Conservation (phyloP, 2,329 filamentous ascomycete species). For the Cadophora gregata region DNA sequence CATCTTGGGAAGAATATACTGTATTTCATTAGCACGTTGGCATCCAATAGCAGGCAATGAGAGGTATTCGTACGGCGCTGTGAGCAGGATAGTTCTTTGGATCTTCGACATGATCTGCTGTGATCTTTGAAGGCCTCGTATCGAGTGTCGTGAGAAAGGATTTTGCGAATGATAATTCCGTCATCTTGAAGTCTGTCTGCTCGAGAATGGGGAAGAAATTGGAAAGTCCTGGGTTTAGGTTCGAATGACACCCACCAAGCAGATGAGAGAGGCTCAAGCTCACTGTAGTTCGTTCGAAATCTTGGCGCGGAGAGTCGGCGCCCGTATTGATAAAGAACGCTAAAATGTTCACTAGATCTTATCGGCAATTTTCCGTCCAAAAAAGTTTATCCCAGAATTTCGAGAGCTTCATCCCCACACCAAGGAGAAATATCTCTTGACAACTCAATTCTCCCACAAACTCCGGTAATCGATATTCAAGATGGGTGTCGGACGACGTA, state of each 20-base stretch:
- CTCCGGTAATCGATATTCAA: slow-evolving; percentile 43
- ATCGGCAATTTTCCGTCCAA: slow-evolving; percentile 32
- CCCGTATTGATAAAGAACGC: slow-evolving; percentile 22
- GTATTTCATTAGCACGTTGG: slow-evolving; percentile 22
- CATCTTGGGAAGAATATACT: slow-evolving; percentile 78
- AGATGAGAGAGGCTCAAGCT: slow-evolving; percentile 12
- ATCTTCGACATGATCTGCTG: slow-evolving; percentile 90
- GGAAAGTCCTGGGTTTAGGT: too few species aligned
- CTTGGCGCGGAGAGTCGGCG: slow-evolving; percentile 30
- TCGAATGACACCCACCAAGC: too few species aligned
- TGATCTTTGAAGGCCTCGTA: slow-evolving; percentile 78
- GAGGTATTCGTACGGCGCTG: slow-evolving; percentile 67
- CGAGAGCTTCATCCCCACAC: slow-evolving; percentile 9
- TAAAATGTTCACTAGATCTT: slow-evolving; percentile 33
- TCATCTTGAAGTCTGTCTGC: slow-evolving; percentile 57
- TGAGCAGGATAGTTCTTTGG: slow-evolving; percentile 77
- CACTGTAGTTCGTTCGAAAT: background rate
- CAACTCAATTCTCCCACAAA: slow-evolving; percentile 1
- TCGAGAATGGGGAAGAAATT: background rate
- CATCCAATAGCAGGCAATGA: background rate
- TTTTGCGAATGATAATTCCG: slow-evolving; percentile 86
- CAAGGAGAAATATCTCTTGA: background rate
- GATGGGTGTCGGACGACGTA: slow-evolving; percentile 90
- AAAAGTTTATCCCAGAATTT: slow-evolving; percentile 27
- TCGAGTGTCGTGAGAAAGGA: slow-evolving; percentile 83